Evolutionary conservation across 73 alveolate species (phyloP).

Genomic region (Paramecium tetraurelia): DNA sequence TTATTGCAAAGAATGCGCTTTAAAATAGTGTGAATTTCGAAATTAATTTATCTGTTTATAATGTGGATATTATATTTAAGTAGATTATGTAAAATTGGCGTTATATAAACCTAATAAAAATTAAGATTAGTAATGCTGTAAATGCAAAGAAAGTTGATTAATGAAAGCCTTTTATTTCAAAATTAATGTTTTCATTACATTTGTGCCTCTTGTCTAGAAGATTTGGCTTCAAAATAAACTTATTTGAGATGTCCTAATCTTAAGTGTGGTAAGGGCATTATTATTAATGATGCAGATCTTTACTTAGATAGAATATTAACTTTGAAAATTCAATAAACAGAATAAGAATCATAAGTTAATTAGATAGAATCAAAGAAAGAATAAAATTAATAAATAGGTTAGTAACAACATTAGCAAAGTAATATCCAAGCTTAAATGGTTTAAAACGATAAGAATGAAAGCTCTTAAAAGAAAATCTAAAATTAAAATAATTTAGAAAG

Average conservation of each 20-base stretch:
- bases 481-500: neutral
- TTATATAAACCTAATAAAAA: neutral
- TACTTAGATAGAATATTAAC: neutral
- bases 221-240: neutral
- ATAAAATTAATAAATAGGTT: too few relatives aligned
- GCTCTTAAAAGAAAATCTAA: neutral
- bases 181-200: neutral
- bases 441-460: neutral
- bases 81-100: neutral
- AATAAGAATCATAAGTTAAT: neutral
- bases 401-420: neutral
- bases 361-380: neutral
- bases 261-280: neutral
- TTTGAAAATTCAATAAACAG: neutral
- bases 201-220: neutral
- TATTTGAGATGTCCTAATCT: neutral
- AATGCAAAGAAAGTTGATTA: neutral
- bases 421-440: neutral
- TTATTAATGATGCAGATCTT: neutral
- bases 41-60: neutral
- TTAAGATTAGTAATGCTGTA: neutral
- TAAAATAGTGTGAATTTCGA: neutral
- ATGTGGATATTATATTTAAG: neutral
- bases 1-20: neutral
- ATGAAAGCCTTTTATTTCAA: neutral